Percentiles rank a stretch among this genome's conserved stretches.
Evolutionary conservation across 345 rosid genomes (phyloP).

Genomic region (Hevea brasiliensis): DNA sequence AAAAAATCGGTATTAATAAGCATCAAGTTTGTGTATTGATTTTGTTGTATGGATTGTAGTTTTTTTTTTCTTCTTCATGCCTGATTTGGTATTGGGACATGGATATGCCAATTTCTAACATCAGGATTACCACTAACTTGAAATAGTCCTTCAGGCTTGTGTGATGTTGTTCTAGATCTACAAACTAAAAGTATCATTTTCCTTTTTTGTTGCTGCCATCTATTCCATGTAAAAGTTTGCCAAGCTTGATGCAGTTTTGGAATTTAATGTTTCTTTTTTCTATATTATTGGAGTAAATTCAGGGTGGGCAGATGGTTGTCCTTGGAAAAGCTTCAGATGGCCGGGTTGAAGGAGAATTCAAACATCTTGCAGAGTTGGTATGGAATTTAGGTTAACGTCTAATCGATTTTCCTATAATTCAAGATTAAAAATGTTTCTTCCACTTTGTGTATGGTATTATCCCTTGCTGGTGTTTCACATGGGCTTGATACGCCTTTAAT

Average conservation of each 20-base stretch:
- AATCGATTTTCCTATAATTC: background rate
- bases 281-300: constrained; percentile 12
- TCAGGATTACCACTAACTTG: background rate
- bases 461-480: background rate
- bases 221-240: background rate
- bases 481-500: background rate
- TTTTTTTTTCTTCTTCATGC: background rate
- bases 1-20: too few relatives aligned
- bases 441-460: background rate
- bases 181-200: background rate
- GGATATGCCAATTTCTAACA: background rate
- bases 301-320: constrained; percentile 64
- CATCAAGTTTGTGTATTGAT: background rate
- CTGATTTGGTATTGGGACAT: background rate
- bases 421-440: constrained; percentile 1
- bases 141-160: background rate
- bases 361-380: constrained; percentile 50
- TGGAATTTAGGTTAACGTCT: constrained; percentile 8
- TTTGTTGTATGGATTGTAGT: background rate
- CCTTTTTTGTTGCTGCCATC: background rate
- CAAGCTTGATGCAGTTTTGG: background rate
- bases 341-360: constrained; percentile 48
- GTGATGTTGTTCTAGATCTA: background rate
- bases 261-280: constrained; percentile 5
- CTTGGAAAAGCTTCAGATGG: constrained; percentile 53